phyloP scores from a whole-genome alignment of 805 yeast species.

The Saccharomycopsis sp. region DNA sequence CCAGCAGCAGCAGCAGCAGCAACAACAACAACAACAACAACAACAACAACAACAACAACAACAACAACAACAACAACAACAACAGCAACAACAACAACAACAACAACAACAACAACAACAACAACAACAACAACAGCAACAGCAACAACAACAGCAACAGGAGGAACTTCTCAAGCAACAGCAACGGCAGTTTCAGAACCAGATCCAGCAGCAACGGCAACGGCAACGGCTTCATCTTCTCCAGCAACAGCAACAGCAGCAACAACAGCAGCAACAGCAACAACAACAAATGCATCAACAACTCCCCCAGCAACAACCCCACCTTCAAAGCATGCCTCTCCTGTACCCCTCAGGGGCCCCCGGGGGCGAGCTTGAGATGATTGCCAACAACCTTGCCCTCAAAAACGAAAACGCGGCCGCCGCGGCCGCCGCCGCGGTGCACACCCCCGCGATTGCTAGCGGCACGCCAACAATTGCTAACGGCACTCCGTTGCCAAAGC shows the following conservation, averaged over 20 bases:
- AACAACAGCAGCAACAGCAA: neutral
- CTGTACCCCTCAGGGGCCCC: no score
- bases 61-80: neutral
- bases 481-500: no score
- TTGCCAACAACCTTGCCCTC: neutral
- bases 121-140: slow-evolving; percentile 3
- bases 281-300: neutral
- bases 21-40: neutral
- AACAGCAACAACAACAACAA: slow-evolving; percentile 3
- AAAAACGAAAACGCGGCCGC: slow-evolving; percentile 2
- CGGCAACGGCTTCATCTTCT: slow-evolving; percentile 1
- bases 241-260: neutral
- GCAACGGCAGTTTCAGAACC: neutral
- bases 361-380: neutral
- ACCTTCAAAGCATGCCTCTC: neutral
- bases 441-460: neutral
- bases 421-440: neutral
- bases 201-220: slow-evolving; percentile 1
- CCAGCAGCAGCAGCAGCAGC: slow-evolving; percentile 5
- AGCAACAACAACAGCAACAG: slow-evolving; percentile 1
- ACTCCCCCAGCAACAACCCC: neutral
- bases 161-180: slow-evolving; percentile 1
- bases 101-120: slow-evolving; percentile 3
- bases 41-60: slow-evolving; percentile 6
- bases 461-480: no score